A percentile compares a stretch with the other conserved stretches of the same genome.
Conservation (phyloP, 306 rosid species). For the Pyrus bretschneideri region DNA sequence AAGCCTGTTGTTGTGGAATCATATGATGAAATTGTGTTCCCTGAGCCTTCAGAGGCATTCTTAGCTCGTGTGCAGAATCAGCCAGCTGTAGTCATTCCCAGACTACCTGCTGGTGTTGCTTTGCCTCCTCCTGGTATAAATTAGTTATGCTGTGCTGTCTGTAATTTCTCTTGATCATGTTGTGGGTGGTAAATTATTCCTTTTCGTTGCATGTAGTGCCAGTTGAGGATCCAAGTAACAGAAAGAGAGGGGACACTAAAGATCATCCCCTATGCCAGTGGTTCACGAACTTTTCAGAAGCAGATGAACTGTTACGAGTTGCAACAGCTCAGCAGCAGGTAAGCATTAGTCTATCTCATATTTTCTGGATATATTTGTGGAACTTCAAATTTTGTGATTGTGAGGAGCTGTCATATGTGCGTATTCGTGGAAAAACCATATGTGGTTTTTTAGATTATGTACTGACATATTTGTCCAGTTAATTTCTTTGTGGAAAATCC, state of each 20-base stretch:
- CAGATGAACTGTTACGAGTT: constrained; percentile 76
- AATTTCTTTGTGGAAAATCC: neutral
- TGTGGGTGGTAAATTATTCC: constrained; percentile 7
- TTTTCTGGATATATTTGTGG: neutral
- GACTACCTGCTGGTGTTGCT: constrained; percentile 52
- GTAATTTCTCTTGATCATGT: constrained; percentile 3
- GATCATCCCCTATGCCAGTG: constrained; percentile 60
- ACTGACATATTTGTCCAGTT: neutral
- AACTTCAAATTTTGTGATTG: neutral
- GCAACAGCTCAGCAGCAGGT: constrained; percentile 90
- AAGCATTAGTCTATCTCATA: neutral
- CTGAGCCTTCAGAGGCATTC: constrained; percentile 66
- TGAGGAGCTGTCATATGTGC: neutral
- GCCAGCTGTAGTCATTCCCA: constrained; percentile 47
- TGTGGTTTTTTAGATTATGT: neutral
- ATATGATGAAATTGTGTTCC: constrained; percentile 68
- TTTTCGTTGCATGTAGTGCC: constrained; percentile 39
- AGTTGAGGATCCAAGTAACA: constrained; percentile 54
- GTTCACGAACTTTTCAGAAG: constrained; percentile 75
- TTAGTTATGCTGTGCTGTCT: neutral
- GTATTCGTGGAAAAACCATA: neutral
- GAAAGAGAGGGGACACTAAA: constrained; percentile 66
- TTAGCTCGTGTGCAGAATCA: constrained; percentile 55
- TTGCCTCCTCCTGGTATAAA: constrained; percentile 62
- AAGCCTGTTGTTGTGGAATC: constrained; percentile 67